Conservation (phyloP, 2,329 filamentous ascomycete genomes). For the Podosphaera fusca region DNA sequence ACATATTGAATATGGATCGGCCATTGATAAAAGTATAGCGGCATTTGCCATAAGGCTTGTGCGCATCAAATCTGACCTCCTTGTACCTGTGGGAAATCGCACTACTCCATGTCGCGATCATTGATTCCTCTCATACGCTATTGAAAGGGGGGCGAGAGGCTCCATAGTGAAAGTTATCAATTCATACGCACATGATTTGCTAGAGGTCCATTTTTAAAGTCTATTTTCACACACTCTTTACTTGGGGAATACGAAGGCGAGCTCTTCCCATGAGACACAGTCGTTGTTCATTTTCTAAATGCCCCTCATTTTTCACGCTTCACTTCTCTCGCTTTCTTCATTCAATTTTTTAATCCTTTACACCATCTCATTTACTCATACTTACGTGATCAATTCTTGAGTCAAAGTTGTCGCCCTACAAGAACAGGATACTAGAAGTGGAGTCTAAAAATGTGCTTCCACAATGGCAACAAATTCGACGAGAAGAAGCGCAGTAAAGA, state of each 20-base stretch:
- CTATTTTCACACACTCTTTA: neutral
- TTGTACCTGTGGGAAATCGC: neutral
- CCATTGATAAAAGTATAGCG: no score
- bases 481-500: conserved; percentile 37
- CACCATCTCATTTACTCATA: neutral
- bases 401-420: neutral
- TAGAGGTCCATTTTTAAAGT: neutral
- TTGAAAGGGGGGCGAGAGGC: no score
- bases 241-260: neutral
- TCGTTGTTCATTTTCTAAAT: neutral
- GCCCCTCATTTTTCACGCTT: neutral
- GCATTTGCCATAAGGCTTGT: neutral
- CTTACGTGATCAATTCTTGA: no score
- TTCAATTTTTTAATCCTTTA: neutral
- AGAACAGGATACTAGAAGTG: neutral
- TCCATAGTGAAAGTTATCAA: neutral
- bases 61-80: neutral
- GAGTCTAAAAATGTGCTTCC: conserved; percentile 38
- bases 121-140: neutral
- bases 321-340: neutral
- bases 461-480: conserved; percentile 23
- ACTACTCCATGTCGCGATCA: neutral
- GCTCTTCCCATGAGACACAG: no score
- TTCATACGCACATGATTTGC: neutral
- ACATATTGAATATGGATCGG: no score